Conservation (phyloP, 2,329 filamentous ascomycete species). For the Aureobasidium uvarum region DNA sequence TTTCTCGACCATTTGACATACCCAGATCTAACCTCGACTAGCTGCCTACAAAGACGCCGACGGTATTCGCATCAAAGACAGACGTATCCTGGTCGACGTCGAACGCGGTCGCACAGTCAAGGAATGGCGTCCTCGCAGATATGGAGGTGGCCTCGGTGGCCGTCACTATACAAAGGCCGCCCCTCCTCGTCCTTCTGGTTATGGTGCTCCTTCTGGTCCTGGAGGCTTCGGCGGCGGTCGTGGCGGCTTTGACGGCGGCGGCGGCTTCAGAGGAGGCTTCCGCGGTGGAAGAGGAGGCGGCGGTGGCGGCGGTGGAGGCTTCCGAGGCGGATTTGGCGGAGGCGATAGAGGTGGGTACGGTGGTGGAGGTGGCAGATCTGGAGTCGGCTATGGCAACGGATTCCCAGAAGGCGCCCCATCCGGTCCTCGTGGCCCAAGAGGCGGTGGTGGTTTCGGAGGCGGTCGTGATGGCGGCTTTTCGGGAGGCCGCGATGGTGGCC, state of each 20-base stretch:
- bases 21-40: constrained; percentile 51
- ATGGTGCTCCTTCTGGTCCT: constrained; percentile 56
- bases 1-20: constrained; percentile 36
- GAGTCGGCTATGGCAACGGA: constrained; percentile 47
- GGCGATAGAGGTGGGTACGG: constrained; percentile 36
- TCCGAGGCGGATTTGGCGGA: constrained; percentile 42
- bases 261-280: constrained; percentile 50
- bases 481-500: constrained; percentile 32
- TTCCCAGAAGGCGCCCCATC: constrained; percentile 51
- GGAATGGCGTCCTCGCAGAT: constrained; percentile 87
- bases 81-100: constrained; percentile 90
- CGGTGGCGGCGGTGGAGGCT: constrained; percentile 28
- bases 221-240: constrained; percentile 56
- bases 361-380: constrained; percentile 43
- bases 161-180: constrained; percentile 86
- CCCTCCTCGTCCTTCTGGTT: constrained; percentile 67
- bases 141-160: constrained; percentile 88
- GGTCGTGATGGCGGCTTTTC: constrained; percentile 33
- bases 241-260: constrained; percentile 50
- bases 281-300: constrained; percentile 46
- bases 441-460: constrained; percentile 36
- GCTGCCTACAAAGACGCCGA: constrained; percentile 88
- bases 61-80: constrained; percentile 88
- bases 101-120: constrained; percentile 93
- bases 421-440: constrained; percentile 42